These are phyloP conservation scores for Hypoxylon fuscum DNA, from an alignment of 495 filamentous ascomycete species.

Conservation along the genomic window DNA sequence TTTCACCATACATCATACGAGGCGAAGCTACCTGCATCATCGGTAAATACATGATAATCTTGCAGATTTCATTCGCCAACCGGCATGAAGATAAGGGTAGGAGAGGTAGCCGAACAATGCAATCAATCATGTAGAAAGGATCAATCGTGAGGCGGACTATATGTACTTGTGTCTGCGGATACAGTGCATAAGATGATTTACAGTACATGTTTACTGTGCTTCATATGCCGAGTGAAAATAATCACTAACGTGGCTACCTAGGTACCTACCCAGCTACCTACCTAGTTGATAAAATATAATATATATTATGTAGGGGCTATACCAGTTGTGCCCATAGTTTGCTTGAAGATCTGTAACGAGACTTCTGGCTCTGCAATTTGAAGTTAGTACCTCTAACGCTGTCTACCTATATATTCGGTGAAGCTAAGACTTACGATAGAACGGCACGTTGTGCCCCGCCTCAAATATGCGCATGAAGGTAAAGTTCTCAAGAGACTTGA, in stretches of 20 bases:
- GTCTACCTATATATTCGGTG: too few relatives aligned
- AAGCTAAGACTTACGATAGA: conserved; percentile 50
- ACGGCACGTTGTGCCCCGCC: conserved; percentile 63
- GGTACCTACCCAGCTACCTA: too few relatives aligned
- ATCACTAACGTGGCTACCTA: too few relatives aligned
- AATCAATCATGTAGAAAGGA: too few relatives aligned
- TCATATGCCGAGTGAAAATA: too few relatives aligned
- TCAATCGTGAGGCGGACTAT: too few relatives aligned
- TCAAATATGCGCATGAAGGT: conserved; percentile 61
- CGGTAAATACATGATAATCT: neutral
- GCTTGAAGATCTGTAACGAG: conserved; percentile 61
- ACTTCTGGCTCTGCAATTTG: conserved; percentile 49
- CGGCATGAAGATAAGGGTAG: neutral
- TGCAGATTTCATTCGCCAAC: neutral
- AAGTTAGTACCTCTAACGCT: neutral
- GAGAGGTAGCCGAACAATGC: neutral
- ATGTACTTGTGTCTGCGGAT: too few relatives aligned
- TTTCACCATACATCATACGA: neutral
- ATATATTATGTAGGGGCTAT: conserved; percentile 16
- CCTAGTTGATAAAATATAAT: neutral
- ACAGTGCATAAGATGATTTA: neutral
- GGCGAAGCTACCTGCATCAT: conserved; percentile 1
- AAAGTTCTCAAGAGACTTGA: conserved; percentile 62
- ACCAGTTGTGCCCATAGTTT: conserved; percentile 54
- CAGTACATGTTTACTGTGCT: conserved; percentile 5